Conservation (phyloP, 2,329 filamentous ascomycete genomes). For the Akanthomyces dipterigenus region DNA sequence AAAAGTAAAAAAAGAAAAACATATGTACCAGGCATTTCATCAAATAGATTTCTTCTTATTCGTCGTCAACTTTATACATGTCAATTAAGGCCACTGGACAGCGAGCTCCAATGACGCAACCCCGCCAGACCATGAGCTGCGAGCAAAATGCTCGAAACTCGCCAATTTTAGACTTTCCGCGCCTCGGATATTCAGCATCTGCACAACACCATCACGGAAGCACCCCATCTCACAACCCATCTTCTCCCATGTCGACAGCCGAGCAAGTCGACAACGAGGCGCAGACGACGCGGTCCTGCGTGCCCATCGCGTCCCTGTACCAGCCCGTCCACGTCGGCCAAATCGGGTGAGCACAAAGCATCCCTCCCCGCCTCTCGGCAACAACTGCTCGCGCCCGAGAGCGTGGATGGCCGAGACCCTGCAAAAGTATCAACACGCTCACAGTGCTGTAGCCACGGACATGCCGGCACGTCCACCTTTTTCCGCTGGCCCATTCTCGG, state of each 20-base stretch:
- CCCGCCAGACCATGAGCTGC: not conserved
- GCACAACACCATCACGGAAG: not conserved
- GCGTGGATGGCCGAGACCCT: too few relatives aligned
- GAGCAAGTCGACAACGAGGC: conserved; percentile 29
- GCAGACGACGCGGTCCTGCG: conserved; percentile 32
- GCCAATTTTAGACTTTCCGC: not conserved
- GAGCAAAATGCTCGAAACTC: not conserved
- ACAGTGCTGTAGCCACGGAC: conserved; percentile 13
- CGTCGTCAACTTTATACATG: too few relatives aligned
- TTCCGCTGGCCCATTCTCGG: conserved; percentile 56
- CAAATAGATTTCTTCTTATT: too few relatives aligned
- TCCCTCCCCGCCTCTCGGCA: not conserved
- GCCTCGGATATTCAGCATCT: not conserved
- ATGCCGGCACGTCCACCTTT: conserved; percentile 39
- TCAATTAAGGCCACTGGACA: not conserved
- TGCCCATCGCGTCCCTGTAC: conserved; percentile 30
- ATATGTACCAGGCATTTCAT: too few relatives aligned
- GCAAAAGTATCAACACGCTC: too few relatives aligned
- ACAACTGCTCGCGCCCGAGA: too few relatives aligned
- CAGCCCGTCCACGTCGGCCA: conserved; percentile 40
- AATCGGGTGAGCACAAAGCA: conserved; percentile 25
- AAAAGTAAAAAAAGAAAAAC: too few relatives aligned
- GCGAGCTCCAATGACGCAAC: not conserved
- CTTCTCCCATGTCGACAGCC: not conserved
- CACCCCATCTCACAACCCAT: not conserved